Conservation (phyloP, 2,329 filamentous ascomycete genomes). For the Ilyonectria robusta region DNA sequence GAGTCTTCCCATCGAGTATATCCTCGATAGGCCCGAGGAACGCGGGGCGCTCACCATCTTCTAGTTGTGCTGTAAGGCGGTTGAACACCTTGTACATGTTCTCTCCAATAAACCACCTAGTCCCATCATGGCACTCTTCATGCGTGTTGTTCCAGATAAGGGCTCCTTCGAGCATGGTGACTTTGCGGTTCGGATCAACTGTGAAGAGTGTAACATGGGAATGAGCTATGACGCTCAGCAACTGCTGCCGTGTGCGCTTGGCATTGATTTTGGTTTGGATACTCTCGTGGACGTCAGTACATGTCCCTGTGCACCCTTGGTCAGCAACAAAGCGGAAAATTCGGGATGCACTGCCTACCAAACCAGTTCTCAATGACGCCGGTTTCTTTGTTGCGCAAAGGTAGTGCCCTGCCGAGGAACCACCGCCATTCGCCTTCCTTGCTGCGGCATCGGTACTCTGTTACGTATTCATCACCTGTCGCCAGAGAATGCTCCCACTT, state of each 20-base stretch:
- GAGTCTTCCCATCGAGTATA: slow-evolving; percentile 72
- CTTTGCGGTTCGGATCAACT: slow-evolving; percentile 71
- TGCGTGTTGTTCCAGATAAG: slow-evolving; percentile 67
- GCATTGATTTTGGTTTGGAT: slow-evolving; percentile 78
- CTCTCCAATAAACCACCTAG: slow-evolving; percentile 69
- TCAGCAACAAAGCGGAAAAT: not conserved
- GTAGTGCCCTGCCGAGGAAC: slow-evolving; percentile 82
- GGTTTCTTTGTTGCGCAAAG: slow-evolving; percentile 74
- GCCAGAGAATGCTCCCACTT: slow-evolving; percentile 74
- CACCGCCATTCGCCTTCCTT: slow-evolving; percentile 81
- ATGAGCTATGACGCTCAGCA: slow-evolving; percentile 81
- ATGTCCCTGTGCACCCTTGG: slow-evolving; percentile 64
- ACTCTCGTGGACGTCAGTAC: slow-evolving; percentile 83
- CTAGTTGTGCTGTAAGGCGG: slow-evolving; percentile 59
- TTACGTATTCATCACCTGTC: slow-evolving; percentile 78
- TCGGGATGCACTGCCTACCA: slow-evolving; percentile 58
- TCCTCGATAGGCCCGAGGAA: slow-evolving; percentile 73
- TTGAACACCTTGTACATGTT: slow-evolving; percentile 77
- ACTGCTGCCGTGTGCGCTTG: slow-evolving; percentile 76
- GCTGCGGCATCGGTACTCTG: slow-evolving; percentile 79
- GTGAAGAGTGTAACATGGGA: slow-evolving; percentile 84
- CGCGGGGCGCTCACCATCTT: slow-evolving; percentile 59
- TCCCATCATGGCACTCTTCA: slow-evolving; percentile 56
- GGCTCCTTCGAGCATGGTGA: slow-evolving; percentile 80
- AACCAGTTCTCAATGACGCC: slow-evolving; percentile 85